Evolutionary conservation across 2,329 filamentous ascomycete genomes (phyloP), one percentile per base, ranked within the genome.

Genomic region (Shiraia bambusicola): DNA sequence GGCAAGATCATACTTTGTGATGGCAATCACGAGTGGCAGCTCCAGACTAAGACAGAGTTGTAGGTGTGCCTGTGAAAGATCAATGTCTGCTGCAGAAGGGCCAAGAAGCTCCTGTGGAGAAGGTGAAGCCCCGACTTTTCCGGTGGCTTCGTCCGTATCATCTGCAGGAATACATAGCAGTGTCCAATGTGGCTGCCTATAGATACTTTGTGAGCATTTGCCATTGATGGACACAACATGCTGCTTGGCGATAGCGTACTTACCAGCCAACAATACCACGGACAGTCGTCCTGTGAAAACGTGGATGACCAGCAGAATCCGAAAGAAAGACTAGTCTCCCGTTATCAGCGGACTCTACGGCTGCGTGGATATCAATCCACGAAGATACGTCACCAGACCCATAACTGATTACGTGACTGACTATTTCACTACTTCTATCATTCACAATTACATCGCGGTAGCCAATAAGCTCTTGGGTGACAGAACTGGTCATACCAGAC

Each of bases 361-460:
- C 80, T 27, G 87, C 84, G 65, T 98, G 93, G 37, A 97, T 93
- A 63, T 96, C 92, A 38, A 88, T 84, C 93, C 93, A 98, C 0
- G 90, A 91, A 44, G 89, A 87, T 33, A 96, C 84, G 61, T 95
- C 89, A 11, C 84, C 84, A 45, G 86, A 85, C 3, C 87, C 84
- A 65, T 94, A 97, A 64, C 95, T 97, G 59, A 95, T 76, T 28
- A 93, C 72, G 13, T 75, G 66, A 12, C 56, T 58, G 1, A 51
- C 46, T 12, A 45, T 43, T 10, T 40, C 38, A 6, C 42, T 51
- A 9, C 47, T 40, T 3, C 37, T 11, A 32, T 52, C 50, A 9
- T 50, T 30, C 19, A 57, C 50, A 9, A 50, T 30, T 19, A 57
- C 26, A 34, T 74, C 68, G 16, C 59, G 63, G 65, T 97, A 98